These are phyloP conservation scores for Diaporthe sp. DNA, from an alignment of 2,329 filamentous ascomycete genomes.

Conservation along the genomic window DNA sequence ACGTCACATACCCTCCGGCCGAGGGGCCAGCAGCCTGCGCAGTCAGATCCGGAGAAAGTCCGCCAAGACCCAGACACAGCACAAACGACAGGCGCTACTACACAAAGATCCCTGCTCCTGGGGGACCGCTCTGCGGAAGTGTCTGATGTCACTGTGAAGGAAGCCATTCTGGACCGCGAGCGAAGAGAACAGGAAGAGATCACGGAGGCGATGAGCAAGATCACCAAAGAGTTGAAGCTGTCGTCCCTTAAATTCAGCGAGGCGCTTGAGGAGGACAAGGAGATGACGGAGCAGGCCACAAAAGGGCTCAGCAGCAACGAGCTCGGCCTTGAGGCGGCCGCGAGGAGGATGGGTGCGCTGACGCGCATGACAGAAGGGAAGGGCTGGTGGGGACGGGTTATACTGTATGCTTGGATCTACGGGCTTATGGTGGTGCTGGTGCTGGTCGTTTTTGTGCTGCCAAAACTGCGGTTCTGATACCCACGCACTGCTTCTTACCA, in stretches of 20 bases:
- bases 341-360: conserved; percentile 80
- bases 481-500: neutral
- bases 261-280: conserved; percentile 77
- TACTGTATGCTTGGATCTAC: conserved; percentile 87
- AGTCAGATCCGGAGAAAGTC: conserved; percentile 30
- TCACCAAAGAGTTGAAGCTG: conserved; percentile 81
- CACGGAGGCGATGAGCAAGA: conserved; percentile 81
- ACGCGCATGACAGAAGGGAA: conserved; percentile 86
- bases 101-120: conserved; percentile 27
- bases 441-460: conserved; percentile 84
- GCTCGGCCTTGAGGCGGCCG: conserved; percentile 79
- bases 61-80: conserved; percentile 25
- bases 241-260: conserved; percentile 78
- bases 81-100: conserved; percentile 35
- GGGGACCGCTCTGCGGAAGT: conserved; percentile 30
- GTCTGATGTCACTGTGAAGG: conserved; percentile 62
- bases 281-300: conserved; percentile 76
- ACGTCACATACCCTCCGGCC: conserved; percentile 49
- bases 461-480: conserved; percentile 84
- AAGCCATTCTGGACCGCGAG: conserved; percentile 80
- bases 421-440: conserved; percentile 83
- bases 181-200: conserved; percentile 85
- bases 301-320: conserved; percentile 83
- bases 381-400: conserved; percentile 86
- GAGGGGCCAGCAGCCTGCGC: conserved; percentile 35